A percentile compares a stretch with the other conserved stretches of the same genome.
Evolutionary conservation across 2,329 filamentous ascomycete species (phyloP).

Genomic region (Apiospora saccharicola): DNA sequence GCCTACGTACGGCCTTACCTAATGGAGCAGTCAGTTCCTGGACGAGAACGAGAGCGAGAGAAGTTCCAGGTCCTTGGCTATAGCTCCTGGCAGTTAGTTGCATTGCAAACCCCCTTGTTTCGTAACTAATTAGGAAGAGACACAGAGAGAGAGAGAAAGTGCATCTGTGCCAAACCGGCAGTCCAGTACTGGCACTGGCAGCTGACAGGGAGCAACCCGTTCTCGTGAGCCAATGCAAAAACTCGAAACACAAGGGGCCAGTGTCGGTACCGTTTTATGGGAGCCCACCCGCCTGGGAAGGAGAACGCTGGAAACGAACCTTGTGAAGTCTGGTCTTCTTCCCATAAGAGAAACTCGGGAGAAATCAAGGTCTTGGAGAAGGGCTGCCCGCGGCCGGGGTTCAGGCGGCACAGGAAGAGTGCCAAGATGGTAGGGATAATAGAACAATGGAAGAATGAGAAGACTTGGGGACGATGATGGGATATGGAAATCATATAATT

Average conservation of each 20-base stretch:
- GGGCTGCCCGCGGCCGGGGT: neutral
- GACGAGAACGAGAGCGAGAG: neutral
- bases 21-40: neutral
- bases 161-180: neutral
- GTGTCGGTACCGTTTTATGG: conserved; percentile 2
- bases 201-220: neutral
- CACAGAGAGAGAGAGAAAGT: neutral
- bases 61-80: neutral
- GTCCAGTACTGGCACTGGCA: neutral
- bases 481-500: neutral
- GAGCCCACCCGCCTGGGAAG: neutral
- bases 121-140: neutral
- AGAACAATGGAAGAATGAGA: neutral
- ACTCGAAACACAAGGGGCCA: neutral
- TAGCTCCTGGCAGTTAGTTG: neutral
- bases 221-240: neutral
- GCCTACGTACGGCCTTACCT: no score
- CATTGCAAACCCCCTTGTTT: conserved; percentile 9
- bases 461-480: neutral
- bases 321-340: neutral
- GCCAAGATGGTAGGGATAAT: neutral
- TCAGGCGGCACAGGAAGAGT: neutral
- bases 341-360: neutral
- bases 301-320: neutral
- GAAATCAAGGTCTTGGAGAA: neutral